These are phyloP conservation scores for Combretum micranthum DNA, from an alignment of 345 rosid species.

Conservation along the genomic window DNA sequence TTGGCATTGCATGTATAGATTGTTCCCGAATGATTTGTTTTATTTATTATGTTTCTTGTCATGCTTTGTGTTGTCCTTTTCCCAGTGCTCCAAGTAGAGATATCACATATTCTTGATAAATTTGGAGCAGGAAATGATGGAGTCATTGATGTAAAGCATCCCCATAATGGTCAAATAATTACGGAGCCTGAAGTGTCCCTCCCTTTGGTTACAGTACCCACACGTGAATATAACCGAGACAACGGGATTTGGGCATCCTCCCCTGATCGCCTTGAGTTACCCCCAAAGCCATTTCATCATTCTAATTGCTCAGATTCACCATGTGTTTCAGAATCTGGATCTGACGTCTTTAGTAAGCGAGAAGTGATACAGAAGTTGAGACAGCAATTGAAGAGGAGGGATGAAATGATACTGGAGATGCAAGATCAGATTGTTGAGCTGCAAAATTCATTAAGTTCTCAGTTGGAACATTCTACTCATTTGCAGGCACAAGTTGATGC, in stretches of 20 bases:
- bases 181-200: slow-evolving; percentile 48
- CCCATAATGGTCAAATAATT: slow-evolving; percentile 33
- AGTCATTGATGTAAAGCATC: slow-evolving; percentile 31
- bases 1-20: too few relatives aligned
- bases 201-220: slow-evolving; percentile 68
- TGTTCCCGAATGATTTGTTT: slow-evolving; percentile 29
- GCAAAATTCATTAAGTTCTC: slow-evolving; percentile 60
- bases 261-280: slow-evolving; percentile 72
- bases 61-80: background rate
- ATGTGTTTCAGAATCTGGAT: slow-evolving; percentile 94
- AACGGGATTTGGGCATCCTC: slow-evolving; percentile 75
- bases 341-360: slow-evolving; percentile 84
- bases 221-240: slow-evolving; percentile 53
- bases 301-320: slow-evolving; percentile 92
- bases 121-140: slow-evolving; percentile 48
- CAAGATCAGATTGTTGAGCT: slow-evolving; percentile 78
- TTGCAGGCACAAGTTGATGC: slow-evolving; percentile 74
- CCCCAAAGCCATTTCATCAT: slow-evolving; percentile 67
- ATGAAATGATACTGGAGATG: slow-evolving; percentile 93
- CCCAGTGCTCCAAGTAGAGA: background rate
- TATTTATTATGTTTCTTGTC: slow-evolving; percentile 2
- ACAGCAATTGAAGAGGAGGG: slow-evolving; percentile 91
- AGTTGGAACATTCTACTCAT: slow-evolving; percentile 57
- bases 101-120: slow-evolving; percentile 3
- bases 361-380: slow-evolving; percentile 92